phyloP scores from a whole-genome alignment of 805 yeast genomes.

The Kuraishia piskuri region DNA sequence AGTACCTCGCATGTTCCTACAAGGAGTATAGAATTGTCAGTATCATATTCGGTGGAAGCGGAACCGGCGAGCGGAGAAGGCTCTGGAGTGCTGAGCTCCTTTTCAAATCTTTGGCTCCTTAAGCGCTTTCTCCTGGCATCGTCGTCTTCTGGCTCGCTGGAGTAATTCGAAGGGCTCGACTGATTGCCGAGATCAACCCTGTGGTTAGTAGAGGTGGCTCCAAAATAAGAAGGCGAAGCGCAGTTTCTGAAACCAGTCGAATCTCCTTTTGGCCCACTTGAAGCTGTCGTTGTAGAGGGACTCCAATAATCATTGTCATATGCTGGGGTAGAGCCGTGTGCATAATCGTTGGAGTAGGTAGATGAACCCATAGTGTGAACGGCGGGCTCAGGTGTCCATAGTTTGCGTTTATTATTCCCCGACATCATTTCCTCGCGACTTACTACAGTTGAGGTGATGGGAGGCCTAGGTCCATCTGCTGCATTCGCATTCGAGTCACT shows the following conservation, averaged over 20 bases:
- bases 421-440: neutral
- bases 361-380: neutral
- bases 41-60: neutral
- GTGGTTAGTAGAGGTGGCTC: neutral
- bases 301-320: neutral
- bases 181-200: neutral
- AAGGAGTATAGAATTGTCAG: slow-evolving; percentile 16
- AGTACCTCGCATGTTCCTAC: slow-evolving; percentile 58
- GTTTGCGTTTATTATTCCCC: neutral
- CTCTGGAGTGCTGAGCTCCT: slow-evolving; percentile 15
- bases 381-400: neutral
- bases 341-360: neutral
- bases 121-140: slow-evolving; percentile 25
- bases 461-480: no score
- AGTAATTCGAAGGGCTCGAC: neutral
- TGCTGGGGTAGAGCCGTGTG: neutral
- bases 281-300: neutral
- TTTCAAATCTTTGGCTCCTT: slow-evolving; percentile 42
- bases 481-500: neutral
- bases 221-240: neutral
- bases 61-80: slow-evolving; percentile 1
- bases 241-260: neutral
- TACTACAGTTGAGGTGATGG: neutral
- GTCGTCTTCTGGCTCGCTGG: slow-evolving; percentile 6
- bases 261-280: neutral